Conservation (phyloP, 2,329 filamentous ascomycete genomes). For the Biscogniauxia marginata region DNA sequence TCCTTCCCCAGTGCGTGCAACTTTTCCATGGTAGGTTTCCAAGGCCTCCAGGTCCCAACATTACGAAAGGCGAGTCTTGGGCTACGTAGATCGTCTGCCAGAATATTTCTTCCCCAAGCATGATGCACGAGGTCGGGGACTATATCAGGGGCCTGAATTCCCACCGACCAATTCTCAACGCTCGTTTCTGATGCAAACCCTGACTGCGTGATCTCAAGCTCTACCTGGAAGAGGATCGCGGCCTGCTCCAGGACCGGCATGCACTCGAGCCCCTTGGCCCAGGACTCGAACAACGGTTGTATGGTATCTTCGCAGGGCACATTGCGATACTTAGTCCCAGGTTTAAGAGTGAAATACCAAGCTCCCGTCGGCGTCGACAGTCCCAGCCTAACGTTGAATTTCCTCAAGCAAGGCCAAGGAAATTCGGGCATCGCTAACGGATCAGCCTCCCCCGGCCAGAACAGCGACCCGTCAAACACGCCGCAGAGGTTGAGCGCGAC, state of each 20-base stretch:
- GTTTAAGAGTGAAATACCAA: conserved; percentile 1
- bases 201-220: background rate
- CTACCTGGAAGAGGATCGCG: background rate
- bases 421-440: background rate
- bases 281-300: conserved; percentile 5
- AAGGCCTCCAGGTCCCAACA: no score
- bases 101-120: no score
- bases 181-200: conserved; percentile 1
- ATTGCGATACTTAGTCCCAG: background rate
- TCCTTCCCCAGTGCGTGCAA: no score
- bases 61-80: no score
- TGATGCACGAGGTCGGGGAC: no score
- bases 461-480: conserved; percentile 3
- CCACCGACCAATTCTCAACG: no score
- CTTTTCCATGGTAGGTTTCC: no score
- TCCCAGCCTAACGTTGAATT: background rate
- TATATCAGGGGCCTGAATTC: background rate
- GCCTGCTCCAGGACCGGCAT: conserved; percentile 4
- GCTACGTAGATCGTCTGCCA: no score
- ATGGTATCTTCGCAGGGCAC: conserved; percentile 1
- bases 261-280: conserved; percentile 4
- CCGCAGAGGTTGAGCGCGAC: conserved; percentile 1
- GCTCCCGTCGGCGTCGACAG: background rate
- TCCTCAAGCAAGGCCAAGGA: conserved; percentile 3
- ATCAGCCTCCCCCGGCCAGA: conserved; percentile 4